Evolutionary conservation across 1,284 basidiomycete species (phyloP).

Genomic region (Trametes hirsuta): DNA sequence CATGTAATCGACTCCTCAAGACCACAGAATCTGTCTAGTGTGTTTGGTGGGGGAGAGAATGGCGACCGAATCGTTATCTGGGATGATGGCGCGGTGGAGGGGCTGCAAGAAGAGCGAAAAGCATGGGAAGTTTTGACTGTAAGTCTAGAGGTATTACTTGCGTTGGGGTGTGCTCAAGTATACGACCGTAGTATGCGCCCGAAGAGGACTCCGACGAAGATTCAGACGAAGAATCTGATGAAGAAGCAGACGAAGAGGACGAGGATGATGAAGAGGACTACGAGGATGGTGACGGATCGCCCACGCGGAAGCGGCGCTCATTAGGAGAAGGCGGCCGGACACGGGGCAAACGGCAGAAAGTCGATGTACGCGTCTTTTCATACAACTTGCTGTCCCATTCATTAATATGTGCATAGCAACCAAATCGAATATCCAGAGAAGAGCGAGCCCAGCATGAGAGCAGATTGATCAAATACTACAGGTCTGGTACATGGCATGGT

Average conservation of each 20-base stretch:
- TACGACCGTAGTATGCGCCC: conserved; percentile 62
- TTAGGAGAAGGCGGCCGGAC: conserved; percentile 44
- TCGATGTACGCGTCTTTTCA: conserved; percentile 42
- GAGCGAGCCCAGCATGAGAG: conserved; percentile 67
- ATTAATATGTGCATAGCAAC: conserved; percentile 28
- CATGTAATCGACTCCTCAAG: conserved; percentile 96
- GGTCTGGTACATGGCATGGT: conserved; percentile 84
- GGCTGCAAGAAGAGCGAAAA: conserved; percentile 64
- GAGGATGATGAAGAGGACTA: conserved; percentile 50
- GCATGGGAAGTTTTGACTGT: conserved; percentile 85
- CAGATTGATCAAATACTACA: conserved; percentile 82
- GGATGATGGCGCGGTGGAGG: conserved; percentile 85
- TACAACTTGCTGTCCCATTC: not conserved
- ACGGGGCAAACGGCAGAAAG: conserved; percentile 53
- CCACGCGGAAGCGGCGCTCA: conserved; percentile 62
- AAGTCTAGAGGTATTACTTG: conserved; percentile 26
- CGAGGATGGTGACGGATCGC: conserved; percentile 37
- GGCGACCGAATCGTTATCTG: conserved; percentile 81
- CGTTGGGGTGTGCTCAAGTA: not conserved
- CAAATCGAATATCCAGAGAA: conserved; percentile 64
- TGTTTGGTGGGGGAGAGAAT: conserved; percentile 78
- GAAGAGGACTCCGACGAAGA: conserved; percentile 59
- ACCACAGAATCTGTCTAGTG: conserved; percentile 88
- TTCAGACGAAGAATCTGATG: conserved; percentile 36
- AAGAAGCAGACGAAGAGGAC: conserved; percentile 46